phyloP scores from a whole-genome alignment of 305 asterid genomes.

The Nicotiana rustica region DNA sequence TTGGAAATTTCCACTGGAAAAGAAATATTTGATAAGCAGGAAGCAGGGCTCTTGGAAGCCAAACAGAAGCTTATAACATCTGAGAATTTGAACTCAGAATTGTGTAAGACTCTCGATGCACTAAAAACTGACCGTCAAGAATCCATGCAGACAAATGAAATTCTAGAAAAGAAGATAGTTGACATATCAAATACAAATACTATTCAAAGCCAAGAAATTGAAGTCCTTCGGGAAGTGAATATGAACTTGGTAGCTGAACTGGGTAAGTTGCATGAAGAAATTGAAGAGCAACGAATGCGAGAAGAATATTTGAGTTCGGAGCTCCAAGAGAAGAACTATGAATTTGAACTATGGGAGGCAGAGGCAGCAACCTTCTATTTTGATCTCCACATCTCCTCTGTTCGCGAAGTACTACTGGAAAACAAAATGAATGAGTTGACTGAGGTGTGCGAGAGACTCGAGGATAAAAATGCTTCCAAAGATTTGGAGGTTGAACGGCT shows the following conservation, averaged over 20 bases:
- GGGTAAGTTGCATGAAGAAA: constrained; percentile 60
- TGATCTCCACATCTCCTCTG: constrained; percentile 79
- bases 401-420: constrained; percentile 62
- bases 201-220: constrained; percentile 61
- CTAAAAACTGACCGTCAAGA: constrained; percentile 62
- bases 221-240: constrained; percentile 59
- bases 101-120: constrained; percentile 59
- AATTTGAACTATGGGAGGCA: constrained; percentile 82
- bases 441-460: constrained; percentile 64
- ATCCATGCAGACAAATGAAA: constrained; percentile 52
- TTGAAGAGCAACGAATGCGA: constrained; percentile 55
- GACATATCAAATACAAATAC: constrained; percentile 59
- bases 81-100: constrained; percentile 57
- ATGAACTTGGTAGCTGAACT: constrained; percentile 61
- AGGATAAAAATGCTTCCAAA: constrained; percentile 59
- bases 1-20: constrained; percentile 53
- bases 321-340: constrained; percentile 64
- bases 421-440: constrained; percentile 79
- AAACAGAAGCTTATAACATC: constrained; percentile 63
- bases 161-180: constrained; percentile 57
- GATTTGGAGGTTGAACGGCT: constrained; percentile 64
- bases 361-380: constrained; percentile 84
- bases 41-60: constrained; percentile 58
- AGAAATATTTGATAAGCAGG: constrained; percentile 54
- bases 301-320: constrained; percentile 68